Conservation (phyloP, 768 basidiomycete genomes). For the Collybiopsis luxurians region DNA sequence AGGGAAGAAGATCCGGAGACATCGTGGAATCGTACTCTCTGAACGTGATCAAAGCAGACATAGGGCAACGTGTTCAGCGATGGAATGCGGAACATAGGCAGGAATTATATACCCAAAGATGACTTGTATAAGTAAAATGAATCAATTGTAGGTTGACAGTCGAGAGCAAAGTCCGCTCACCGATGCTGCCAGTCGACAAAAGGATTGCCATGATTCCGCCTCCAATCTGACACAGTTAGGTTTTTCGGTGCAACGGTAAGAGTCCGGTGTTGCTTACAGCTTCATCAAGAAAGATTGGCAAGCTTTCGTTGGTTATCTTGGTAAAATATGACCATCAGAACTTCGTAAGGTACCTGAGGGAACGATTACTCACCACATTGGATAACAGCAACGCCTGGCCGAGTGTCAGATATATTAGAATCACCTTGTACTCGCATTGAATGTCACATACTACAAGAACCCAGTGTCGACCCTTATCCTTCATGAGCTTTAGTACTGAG, state of each 20-base stretch:
- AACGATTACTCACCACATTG: conserved; percentile 66
- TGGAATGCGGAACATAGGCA: background rate
- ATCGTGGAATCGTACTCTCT: conserved; percentile 56
- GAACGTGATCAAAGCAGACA: conserved; percentile 40
- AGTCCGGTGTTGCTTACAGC: conserved; percentile 45
- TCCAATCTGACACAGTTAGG: conserved; percentile 33
- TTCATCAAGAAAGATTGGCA: conserved; percentile 79
- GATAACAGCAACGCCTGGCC: conserved; percentile 76
- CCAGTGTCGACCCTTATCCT: conserved; percentile 76
- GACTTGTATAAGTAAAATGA: conserved; percentile 35
- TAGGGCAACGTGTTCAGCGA: background rate
- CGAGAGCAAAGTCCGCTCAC: conserved; percentile 28
- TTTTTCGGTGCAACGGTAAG: background rate
- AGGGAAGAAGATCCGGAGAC: conserved; percentile 20
- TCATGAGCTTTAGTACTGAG: conserved; percentile 52
- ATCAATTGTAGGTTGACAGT: conserved; percentile 5
- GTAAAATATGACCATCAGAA: background rate
- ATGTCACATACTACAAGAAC: conserved; percentile 75
- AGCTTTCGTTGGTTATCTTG: conserved; percentile 78
- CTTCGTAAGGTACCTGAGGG: too few species aligned
- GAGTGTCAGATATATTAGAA: background rate
- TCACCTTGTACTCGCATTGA: background rate
- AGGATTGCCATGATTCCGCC: conserved; percentile 77
- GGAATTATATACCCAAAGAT: conserved; percentile 77
- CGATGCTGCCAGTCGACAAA: conserved; percentile 76